A percentile compares a stretch with the other conserved stretches of the same genome.
phyloP scores from a whole-genome alignment of 352 stramenopile genomes.

The Phytopythium aichiense region DNA sequence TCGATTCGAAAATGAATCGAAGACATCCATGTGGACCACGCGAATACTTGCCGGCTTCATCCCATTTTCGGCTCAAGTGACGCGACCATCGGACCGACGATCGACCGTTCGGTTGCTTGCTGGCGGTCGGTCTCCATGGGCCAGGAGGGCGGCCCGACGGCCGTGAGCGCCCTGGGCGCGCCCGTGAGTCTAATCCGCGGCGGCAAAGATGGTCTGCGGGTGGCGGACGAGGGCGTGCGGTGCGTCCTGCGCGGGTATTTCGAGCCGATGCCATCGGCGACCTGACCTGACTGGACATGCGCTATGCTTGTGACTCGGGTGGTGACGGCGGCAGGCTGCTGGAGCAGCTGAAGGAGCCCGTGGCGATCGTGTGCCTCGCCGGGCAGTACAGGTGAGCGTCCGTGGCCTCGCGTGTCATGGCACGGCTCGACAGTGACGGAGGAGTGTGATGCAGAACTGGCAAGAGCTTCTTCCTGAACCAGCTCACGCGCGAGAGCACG shows the following conservation, averaged over 20 bases:
- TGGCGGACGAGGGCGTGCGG: slow-evolving; percentile 49
- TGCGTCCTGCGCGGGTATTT: slow-evolving; percentile 14
- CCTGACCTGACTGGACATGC: background rate
- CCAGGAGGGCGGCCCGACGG: slow-evolving; percentile 5
- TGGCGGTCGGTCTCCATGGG: slow-evolving; percentile 1
- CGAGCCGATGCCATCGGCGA: background rate
- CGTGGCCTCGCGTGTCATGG: background rate
- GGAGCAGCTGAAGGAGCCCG: slow-evolving; percentile 54
- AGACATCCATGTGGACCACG: background rate
- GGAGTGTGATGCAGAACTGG: slow-evolving; percentile 40
- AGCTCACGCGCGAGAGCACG: slow-evolving; percentile 33
- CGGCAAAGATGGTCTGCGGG: slow-evolving; percentile 38
- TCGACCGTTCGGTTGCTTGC: background rate
- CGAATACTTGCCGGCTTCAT: background rate
- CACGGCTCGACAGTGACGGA: background rate
- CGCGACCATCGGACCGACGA: background rate
- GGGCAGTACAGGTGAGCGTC: slow-evolving; percentile 64
- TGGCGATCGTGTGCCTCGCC: slow-evolving; percentile 76
- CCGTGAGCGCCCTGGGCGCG: slow-evolving; percentile 8
- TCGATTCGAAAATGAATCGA: background rate
- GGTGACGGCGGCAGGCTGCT: slow-evolving; percentile 35
- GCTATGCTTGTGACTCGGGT: background rate
- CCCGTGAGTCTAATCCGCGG: slow-evolving; percentile 65
- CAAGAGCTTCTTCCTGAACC: slow-evolving; percentile 88
- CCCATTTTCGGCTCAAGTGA: background rate